Evolutionary conservation across 192 early-diverging fungal genomes (phyloP).

Genomic region (Chytriomyces sp.): DNA sequence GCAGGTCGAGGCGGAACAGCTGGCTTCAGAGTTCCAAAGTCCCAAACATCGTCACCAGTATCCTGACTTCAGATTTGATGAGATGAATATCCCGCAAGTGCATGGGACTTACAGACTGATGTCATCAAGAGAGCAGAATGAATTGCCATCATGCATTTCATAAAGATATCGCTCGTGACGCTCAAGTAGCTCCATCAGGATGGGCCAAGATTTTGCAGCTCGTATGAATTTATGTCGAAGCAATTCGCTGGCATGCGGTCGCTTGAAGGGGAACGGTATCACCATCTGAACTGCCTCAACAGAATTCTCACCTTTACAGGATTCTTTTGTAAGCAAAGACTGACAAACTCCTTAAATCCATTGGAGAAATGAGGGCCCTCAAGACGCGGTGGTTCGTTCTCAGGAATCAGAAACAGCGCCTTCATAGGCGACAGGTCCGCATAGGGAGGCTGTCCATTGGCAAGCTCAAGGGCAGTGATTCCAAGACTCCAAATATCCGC

Average conservation of each 20-base stretch:
- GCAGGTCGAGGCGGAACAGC: conserved; percentile 10
- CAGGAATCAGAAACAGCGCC: conserved; percentile 90
- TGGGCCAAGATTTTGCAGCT: conserved; percentile 79
- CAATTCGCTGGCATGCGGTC: conserved; percentile 86
- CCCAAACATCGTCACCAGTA: conserved; percentile 37
- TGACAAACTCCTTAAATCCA: conserved; percentile 88
- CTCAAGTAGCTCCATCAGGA: conserved; percentile 83
- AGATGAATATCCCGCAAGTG: neutral
- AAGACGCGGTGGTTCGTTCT: conserved; percentile 82
- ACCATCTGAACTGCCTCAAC: neutral
- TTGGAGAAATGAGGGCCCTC: conserved; percentile 71
- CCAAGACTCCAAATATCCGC: conserved; percentile 98
- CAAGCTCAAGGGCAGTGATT: conserved; percentile 95
- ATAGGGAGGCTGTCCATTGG: conserved; percentile 90
- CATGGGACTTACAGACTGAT: neutral
- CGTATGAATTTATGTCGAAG: conserved; percentile 87
- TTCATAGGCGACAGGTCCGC: conserved; percentile 89
- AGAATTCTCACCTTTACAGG: conserved; percentile 61
- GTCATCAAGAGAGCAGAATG: conserved; percentile 20
- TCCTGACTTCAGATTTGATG: conserved; percentile 12
- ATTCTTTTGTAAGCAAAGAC: conserved; percentile 84
- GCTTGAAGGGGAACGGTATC: conserved; percentile 41
- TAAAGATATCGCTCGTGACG: conserved; percentile 76
- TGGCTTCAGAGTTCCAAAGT: conserved; percentile 46
- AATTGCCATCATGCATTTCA: conserved; percentile 21